These are phyloP conservation scores for Vitis hybrid DNA, from an alignment of 177 flowering plant genomes.

Conservation along the genomic window DNA sequence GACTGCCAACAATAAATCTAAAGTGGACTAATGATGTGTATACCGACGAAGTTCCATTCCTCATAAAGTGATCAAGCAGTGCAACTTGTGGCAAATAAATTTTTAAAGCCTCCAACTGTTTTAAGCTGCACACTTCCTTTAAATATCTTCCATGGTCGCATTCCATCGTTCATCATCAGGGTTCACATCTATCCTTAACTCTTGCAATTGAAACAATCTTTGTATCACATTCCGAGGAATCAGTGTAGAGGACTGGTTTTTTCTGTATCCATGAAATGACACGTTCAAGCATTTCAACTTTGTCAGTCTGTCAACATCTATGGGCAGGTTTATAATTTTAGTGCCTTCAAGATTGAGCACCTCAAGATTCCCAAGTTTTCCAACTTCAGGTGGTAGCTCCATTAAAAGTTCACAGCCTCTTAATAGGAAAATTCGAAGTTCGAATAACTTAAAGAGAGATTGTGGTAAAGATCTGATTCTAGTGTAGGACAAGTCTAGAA, in stretches of 20 bases:
- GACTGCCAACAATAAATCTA: no score
- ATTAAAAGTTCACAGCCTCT: neutral
- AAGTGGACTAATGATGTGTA: neutral
- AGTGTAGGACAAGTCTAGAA: neutral
- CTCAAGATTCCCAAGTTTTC: constrained; percentile 4
- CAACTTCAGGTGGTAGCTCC: constrained; percentile 1
- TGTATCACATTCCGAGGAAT: neutral
- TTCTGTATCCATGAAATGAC: neutral
- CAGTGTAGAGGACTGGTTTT: neutral
- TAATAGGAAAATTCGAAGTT: neutral
- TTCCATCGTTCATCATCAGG: constrained; percentile 3
- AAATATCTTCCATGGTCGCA: neutral
- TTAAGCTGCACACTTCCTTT: neutral
- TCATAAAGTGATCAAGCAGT: no score
- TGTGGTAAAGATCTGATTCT: neutral
- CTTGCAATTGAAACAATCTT: neutral
- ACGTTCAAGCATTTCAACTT: constrained; percentile 2
- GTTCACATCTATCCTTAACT: constrained; percentile 7
- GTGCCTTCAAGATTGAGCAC: constrained; percentile 12
- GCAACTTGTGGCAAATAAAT: neutral
- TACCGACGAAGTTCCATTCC: neutral
- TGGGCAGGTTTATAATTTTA: neutral
- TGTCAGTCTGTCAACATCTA: neutral
- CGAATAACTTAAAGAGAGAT: neutral
- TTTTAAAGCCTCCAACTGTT: neutral